A percentile compares a stretch with the other conserved stretches of the same genome.
These are phyloP conservation scores for Cucurbita argyrosperma DNA, from an alignment of 306 rosid genomes.

Conservation along the genomic window DNA sequence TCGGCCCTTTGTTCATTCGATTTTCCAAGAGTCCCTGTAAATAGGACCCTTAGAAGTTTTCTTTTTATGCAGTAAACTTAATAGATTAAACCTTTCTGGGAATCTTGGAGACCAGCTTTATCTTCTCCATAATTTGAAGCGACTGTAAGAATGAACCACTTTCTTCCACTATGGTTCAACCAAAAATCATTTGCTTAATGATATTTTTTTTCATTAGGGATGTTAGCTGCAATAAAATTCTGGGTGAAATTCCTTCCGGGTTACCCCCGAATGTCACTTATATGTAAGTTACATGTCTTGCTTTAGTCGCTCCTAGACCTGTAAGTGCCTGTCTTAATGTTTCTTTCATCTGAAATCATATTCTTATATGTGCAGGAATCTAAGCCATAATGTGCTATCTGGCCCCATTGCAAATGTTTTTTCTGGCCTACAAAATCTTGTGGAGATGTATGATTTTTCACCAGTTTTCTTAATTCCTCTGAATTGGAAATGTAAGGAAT, in stretches of 20 bases:
- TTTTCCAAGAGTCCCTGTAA: no score
- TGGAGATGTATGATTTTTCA: slow-evolving; percentile 54
- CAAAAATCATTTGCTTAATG: not conserved
- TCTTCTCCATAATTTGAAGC: slow-evolving; percentile 53
- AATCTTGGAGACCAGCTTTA: slow-evolving; percentile 45
- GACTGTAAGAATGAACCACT: slow-evolving; percentile 35
- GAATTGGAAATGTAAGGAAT: not conserved
- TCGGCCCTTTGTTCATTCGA: not conserved
- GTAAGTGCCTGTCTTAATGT: not conserved
- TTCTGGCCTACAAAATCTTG: slow-evolving; percentile 50
- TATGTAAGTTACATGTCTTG: slow-evolving; percentile 36
- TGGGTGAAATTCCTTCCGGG: slow-evolving; percentile 55
- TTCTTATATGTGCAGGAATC: slow-evolving; percentile 48
- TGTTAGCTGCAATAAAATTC: slow-evolving; percentile 53
- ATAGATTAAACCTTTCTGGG: slow-evolving; percentile 64
- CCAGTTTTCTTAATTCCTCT: not conserved
- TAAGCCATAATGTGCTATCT: slow-evolving; percentile 65
- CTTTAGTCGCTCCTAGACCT: not conserved
- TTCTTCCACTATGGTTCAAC: not conserved
- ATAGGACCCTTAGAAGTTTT: not conserved
- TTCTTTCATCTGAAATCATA: slow-evolving; percentile 1
- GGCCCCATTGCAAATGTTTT: slow-evolving; percentile 80
- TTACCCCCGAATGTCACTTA: slow-evolving; percentile 75
- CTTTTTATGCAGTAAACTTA: slow-evolving; percentile 39
- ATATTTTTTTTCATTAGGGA: slow-evolving; percentile 33